Percentiles rank a stretch among this genome's conserved stretches.
Conservation (phyloP, 2,329 filamentous ascomycete species). For the Neofusicoccum sp. region DNA sequence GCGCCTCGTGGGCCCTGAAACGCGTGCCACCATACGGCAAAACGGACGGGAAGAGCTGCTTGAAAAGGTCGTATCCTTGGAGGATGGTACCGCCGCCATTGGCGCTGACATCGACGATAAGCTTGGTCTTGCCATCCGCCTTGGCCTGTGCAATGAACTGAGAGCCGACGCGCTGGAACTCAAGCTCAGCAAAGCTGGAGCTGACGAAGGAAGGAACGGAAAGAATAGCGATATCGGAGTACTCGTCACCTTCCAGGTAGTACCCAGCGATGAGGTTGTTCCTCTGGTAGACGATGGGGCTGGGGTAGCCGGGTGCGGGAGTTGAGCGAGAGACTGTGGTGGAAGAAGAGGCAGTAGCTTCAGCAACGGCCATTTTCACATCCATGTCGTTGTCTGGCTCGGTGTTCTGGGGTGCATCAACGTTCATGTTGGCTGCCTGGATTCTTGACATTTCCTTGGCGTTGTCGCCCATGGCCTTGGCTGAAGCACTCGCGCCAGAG, state of each 20-base stretch:
- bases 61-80: slow-evolving; percentile 63
- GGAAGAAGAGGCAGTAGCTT: slow-evolving; percentile 25
- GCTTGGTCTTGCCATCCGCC: slow-evolving; percentile 56
- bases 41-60: slow-evolving; percentile 53
- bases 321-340: slow-evolving; percentile 13
- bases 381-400: not conserved
- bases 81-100: slow-evolving; percentile 61
- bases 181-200: slow-evolving; percentile 26
- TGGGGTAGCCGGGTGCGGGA: slow-evolving; percentile 35
- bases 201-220: slow-evolving; percentile 44
- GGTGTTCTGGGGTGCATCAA: not conserved
- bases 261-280: slow-evolving; percentile 48
- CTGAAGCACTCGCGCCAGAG: slow-evolving; percentile 18
- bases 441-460: slow-evolving; percentile 8
- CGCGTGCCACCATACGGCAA: slow-evolving; percentile 52
- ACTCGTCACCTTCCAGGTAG: slow-evolving; percentile 44
- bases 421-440: slow-evolving; percentile 4
- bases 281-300: slow-evolving; percentile 29
- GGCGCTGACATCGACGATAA: slow-evolving; percentile 58
- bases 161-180: slow-evolving; percentile 43
- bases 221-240: slow-evolving; percentile 48
- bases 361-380: not conserved
- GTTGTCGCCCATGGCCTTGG: not conserved
- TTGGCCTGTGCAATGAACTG: slow-evolving; percentile 45
- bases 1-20: slow-evolving; percentile 50